Base-by-base conservation (phyloP, 208 protist species). In the Crithidia bombi region DNA sequence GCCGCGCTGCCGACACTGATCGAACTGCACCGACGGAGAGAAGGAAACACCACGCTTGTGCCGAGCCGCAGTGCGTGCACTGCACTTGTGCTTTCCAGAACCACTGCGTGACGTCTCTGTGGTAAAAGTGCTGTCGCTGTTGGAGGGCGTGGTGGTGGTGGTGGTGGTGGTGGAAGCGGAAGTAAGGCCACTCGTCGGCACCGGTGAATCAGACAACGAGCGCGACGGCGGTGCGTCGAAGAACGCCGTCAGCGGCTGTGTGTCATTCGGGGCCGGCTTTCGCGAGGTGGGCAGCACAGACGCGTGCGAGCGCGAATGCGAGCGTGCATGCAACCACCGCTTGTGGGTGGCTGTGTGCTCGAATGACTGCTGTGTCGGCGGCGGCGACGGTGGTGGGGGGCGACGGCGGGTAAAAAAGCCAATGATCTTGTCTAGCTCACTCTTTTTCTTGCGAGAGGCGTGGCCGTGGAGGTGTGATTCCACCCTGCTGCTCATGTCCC, bases 11-110 rank as follows among this genome's bases (percentile, higher is more conserved):
- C 55, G 41, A 35, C 65, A 69, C 26, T n/a, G 0, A 25, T 61
- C 55, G 39, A 75, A 75, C 9, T 36, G 54, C 26, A 65, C 59
- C 11, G 75, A 65, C 0, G 63, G 55, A 6, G 59, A 41, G 39
- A 75, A 75, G 38, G 69, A 63, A 3, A 75, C 69, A 21, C 46
- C 35, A 12, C 25, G 15, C 10, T 25, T 35, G 15, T 33, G n/a
- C n/a, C n/a, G n/a, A n/a, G n/a, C n/a, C n/a, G n/a, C n/a, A n/a
- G n/a, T n/a, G n/a, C n/a, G n/a, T n/a, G n/a, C n/a, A n/a, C n/a
- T n/a, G n/a, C n/a, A n/a, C n/a, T n/a, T n/a, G n/a, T n/a, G n/a
- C n/a, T n/a, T n/a, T n/a, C n/a, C n/a, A n/a, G n/a, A n/a, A n/a
- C n/a, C n/a, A n/a, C n/a, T n/a, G n/a, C n/a, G n/a, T n/a, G n/a